phyloP scores from a whole-genome alignment of 2,329 filamentous ascomycete genomes.

The Cytospora mali region DNA sequence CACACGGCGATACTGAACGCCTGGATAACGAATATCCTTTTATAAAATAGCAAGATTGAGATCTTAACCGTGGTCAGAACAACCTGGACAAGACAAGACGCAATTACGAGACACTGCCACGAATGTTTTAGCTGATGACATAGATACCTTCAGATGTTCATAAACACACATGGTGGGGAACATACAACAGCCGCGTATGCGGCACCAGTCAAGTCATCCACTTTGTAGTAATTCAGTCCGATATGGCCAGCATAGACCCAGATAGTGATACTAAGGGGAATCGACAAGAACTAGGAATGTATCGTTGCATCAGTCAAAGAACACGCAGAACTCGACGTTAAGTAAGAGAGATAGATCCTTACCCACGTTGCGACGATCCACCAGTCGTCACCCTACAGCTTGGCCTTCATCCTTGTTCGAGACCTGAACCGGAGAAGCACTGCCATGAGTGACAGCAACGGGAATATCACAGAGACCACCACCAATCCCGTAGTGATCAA shows the following conservation, averaged over 20 bases:
- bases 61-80: conserved; percentile 1
- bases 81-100: conserved; percentile 2
- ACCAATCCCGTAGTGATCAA: conserved; percentile 8
- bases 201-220: not conserved
- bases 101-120: conserved; percentile 1
- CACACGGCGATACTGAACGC: not conserved
- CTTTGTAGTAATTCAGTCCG: not conserved
- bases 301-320: not conserved
- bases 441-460: not conserved
- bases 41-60: not conserved
- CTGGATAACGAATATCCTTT: not conserved
- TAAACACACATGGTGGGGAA: not conserved
- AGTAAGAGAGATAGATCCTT: not conserved
- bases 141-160: too few species aligned
- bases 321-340: not conserved
- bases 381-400: not conserved
- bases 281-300: not conserved
- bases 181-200: conserved; percentile 1
- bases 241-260: conserved; percentile 1
- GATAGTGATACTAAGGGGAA: conserved; percentile 4
- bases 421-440: not conserved
- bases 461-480: conserved; percentile 3
- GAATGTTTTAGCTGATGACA: not conserved
- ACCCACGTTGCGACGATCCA: conserved; percentile 7
- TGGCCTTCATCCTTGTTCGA: not conserved